These are phyloP conservation scores for Favolaschia claudopus DNA, from an alignment of 768 basidiomycete species.

Conservation along the genomic window DNA sequence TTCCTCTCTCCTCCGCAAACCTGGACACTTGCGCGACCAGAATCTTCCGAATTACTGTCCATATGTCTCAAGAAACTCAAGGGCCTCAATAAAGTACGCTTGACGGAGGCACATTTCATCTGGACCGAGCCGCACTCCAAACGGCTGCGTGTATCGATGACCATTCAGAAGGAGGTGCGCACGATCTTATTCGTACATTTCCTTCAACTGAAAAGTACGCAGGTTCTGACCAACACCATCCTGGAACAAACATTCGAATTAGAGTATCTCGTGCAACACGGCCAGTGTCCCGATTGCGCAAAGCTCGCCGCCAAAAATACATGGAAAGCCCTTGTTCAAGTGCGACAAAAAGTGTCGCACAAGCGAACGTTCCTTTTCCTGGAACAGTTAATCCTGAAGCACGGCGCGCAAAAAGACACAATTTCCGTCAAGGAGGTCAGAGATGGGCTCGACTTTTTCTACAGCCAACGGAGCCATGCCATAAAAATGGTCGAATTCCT, in stretches of 20 bases:
- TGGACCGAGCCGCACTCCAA: constrained; percentile 99
- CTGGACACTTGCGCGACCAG: constrained; percentile 87
- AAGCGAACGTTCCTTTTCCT: constrained; percentile 98
- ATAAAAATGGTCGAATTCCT: constrained; percentile 98
- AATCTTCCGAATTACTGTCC: constrained; percentile 92
- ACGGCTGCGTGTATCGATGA: constrained; percentile 89
- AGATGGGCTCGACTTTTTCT: constrained; percentile 98
- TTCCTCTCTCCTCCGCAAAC: constrained; percentile 89
- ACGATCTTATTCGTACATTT: background rate
- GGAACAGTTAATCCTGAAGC: constrained; percentile 96
- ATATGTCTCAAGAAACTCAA: constrained; percentile 96
- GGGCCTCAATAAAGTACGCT: constrained; percentile 89
- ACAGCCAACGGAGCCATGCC: constrained; percentile 87
- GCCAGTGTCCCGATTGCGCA: constrained; percentile 94
- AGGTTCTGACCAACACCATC: constrained; percentile 94
- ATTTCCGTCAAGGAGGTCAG: constrained; percentile 91
- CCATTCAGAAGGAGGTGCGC: constrained; percentile 96
- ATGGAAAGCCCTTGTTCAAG: constrained; percentile 97
- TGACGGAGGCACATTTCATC: constrained; percentile 98
- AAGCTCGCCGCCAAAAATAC: constrained; percentile 97
- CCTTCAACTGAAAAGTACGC: background rate
- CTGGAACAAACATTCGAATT: constrained; percentile 98
- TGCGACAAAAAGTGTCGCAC: constrained; percentile 98
- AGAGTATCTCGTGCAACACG: constrained; percentile 93
- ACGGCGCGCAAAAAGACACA: constrained; percentile 96